Evolutionary conservation across 2,329 filamentous ascomycete genomes (phyloP), one percentile per base, ranked within the genome.

Genomic region (Ophiostoma triangulosporum): DNA sequence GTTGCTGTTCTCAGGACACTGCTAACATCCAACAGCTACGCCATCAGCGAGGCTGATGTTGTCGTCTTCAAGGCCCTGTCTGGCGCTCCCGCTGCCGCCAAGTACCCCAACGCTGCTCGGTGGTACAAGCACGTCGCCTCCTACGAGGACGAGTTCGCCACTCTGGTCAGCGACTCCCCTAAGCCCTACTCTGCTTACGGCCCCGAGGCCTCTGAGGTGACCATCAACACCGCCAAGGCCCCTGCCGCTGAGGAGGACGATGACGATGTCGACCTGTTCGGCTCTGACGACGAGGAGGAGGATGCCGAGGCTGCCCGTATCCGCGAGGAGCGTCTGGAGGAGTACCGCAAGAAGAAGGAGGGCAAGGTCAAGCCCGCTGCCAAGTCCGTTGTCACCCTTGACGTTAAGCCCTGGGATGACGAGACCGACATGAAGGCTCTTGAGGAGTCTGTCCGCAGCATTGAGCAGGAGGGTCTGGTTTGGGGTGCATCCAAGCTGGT

Each of bases 71-170:
- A 97, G 82, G 86, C 86, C 66, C 72, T 96, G 69, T 83, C 77
- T 66, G 73, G 77, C 63, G 72, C 81, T 57, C 93, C 93, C 64
- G 82, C 85, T 62, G 80, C 85, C 65, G 76, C 78, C 70, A 95
- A 95, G 78, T 95, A 86, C 83, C 89, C 91, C 66, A 78, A 95
- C 76, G 89, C 86, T 67, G 88, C 88, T 68, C 86, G 93, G 72
- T 98, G 93, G 93, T 96, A 95, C 83, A 95, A 94, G 82, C 91
- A 98, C 82, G 88, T 96, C 68, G 81, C 86, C 70, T 86, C 86
- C 64, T 95, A 87, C 76, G 84, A 94, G 79, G 78, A 85, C 62
- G 91, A 97, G 73, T 97, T 97, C 77, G 77, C 85, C 65, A 86
- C 83, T 60, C 86, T 98, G 51, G 80, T 88, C 56, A 93, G 93